Conservation (phyloP, 345 rosid genomes). For the Moringa oleifera region DNA sequence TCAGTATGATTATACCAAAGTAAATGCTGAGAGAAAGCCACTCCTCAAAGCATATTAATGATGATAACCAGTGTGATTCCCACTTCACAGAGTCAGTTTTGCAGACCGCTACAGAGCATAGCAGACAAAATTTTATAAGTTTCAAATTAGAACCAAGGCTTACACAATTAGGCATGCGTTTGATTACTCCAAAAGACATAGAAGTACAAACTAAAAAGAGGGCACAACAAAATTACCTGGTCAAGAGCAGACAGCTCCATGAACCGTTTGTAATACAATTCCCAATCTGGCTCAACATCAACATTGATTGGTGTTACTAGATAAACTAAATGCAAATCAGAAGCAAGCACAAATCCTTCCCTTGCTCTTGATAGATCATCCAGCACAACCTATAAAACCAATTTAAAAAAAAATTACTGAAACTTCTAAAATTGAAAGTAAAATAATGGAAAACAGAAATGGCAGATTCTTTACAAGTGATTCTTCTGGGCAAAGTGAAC, state of each 20-base stretch:
- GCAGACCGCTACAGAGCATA: too few relatives aligned
- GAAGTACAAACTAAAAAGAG: too few relatives aligned
- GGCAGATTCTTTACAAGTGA: slow-evolving; percentile 58
- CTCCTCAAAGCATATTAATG: too few relatives aligned
- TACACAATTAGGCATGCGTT: too few relatives aligned
- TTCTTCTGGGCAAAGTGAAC: slow-evolving; percentile 98
- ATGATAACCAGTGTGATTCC: too few relatives aligned
- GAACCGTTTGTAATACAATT: slow-evolving; percentile 78
- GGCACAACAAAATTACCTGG: slow-evolving; percentile 79
- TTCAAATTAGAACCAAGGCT: too few relatives aligned
- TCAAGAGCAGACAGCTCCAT: slow-evolving; percentile 83
- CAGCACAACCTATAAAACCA: slow-evolving; percentile 69
- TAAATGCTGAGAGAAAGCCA: too few relatives aligned
- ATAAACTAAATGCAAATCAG: slow-evolving; percentile 95
- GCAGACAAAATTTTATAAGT: too few relatives aligned
- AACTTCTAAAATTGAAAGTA: not conserved
- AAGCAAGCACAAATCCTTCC: slow-evolving; percentile 94
- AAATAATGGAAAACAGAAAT: slow-evolving; percentile 14
- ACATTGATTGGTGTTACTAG: slow-evolving; percentile 88
- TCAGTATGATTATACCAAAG: too few relatives aligned
- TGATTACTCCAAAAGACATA: too few relatives aligned
- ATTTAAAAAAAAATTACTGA: not conserved
- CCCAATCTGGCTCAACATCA: slow-evolving; percentile 97
- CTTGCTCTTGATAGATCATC: slow-evolving; percentile 96
- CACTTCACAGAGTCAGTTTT: too few relatives aligned